Conservation (phyloP, 2,329 filamentous ascomycete genomes). For the Fusarium piperis region DNA sequence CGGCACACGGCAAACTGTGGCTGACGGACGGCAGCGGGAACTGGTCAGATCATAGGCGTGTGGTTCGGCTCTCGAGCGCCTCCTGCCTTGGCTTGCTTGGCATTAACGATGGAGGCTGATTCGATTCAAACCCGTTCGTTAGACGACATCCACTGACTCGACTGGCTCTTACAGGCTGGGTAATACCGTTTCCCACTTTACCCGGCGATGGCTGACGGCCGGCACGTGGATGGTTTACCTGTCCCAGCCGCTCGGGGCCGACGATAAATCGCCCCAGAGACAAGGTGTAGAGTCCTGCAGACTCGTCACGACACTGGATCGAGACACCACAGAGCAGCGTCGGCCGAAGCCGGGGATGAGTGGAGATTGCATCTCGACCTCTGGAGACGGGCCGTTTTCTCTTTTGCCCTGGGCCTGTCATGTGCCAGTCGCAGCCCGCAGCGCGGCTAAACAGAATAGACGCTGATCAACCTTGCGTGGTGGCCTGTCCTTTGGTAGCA, state of each 20-base stretch:
- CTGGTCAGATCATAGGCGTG: slow-evolving; percentile 16
- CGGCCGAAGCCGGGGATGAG: not conserved
- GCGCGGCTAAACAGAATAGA: slow-evolving; percentile 1
- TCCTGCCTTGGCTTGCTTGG: not conserved
- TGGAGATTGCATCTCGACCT: slow-evolving; percentile 1
- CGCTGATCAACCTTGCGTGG: slow-evolving; percentile 22
- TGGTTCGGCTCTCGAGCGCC: slow-evolving; percentile 7
- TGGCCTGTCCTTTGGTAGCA: slow-evolving; percentile 9
- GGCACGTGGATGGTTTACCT: not conserved
- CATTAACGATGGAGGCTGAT: not conserved
- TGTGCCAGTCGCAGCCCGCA: not conserved
- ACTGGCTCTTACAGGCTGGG: slow-evolving; percentile 4
- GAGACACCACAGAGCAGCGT: not conserved
- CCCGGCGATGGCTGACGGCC: slow-evolving; percentile 6
- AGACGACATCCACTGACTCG: not conserved
- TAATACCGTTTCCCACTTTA: slow-evolving; percentile 5
- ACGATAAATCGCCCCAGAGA: slow-evolving; percentile 5
- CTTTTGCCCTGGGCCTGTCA: slow-evolving; percentile 2
- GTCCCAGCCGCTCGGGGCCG: slow-evolving; percentile 13
- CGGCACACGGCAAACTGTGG: slow-evolving; percentile 10
- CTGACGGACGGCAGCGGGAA: slow-evolving; percentile 1
- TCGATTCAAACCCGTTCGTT: not conserved
- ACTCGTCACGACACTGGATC: not conserved
- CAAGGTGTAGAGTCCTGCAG: not conserved
- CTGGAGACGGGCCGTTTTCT: slow-evolving; percentile 14